These are phyloP conservation scores for Mesotaenium endlicherianum DNA, from an alignment of 139 green algal genomes.

Conservation along the genomic window DNA sequence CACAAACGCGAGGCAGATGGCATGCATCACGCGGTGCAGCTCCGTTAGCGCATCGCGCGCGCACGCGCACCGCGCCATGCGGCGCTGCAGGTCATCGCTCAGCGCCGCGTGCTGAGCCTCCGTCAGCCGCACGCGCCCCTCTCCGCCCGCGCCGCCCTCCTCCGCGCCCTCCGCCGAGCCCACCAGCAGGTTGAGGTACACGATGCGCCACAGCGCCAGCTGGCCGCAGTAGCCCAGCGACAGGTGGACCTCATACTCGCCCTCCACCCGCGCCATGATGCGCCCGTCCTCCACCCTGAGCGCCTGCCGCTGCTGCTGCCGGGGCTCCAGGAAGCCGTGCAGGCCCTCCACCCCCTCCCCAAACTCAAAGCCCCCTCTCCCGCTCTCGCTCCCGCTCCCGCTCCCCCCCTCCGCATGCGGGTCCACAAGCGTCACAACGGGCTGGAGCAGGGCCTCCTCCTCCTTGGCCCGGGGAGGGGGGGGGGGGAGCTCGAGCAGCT, in stretches of 20 bases:
- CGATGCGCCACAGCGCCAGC: background rate
- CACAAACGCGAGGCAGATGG: constrained; percentile 3
- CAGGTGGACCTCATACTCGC: constrained; percentile 24
- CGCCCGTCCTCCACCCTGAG: background rate
- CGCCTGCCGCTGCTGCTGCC: background rate
- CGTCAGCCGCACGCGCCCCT: background rate
- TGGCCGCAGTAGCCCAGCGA: constrained; percentile 4
- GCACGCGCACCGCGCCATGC: constrained; percentile 16
- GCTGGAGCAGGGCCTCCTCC: background rate
- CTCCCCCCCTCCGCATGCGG: too few species aligned
- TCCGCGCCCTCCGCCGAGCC: background rate
- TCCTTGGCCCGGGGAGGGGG: background rate
- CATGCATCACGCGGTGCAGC: constrained; percentile 34
- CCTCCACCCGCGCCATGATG: background rate
- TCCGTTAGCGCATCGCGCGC: constrained; percentile 3
- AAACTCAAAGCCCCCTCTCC: background rate
- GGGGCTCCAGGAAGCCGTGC: constrained; percentile 7
- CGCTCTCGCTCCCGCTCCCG: too few species aligned
- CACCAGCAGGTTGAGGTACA: constrained; percentile 19
- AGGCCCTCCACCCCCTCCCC: background rate
- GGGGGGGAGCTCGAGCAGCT: background rate
- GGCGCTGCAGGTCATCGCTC: constrained; percentile 35
- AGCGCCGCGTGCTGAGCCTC: constrained; percentile 26
- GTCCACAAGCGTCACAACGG: background rate
- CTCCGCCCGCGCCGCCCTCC: background rate